phyloP scores from a whole-genome alignment of 163 green algal genomes.

The Chlorella variabilis region DNA sequence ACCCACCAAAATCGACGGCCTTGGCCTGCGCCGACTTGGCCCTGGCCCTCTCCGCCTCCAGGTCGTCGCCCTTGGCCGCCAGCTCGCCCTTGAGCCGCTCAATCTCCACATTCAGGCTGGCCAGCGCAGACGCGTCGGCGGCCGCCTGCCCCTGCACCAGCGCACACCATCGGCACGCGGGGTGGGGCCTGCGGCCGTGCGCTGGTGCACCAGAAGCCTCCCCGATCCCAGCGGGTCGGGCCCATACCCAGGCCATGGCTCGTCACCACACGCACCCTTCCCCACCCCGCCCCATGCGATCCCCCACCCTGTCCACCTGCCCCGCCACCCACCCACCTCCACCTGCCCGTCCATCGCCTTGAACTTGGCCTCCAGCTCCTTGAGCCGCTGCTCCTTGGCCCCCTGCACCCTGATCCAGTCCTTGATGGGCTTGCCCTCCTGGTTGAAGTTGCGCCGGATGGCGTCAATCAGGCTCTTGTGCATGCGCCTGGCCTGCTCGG shows the following conservation, averaged over 20 bases:
- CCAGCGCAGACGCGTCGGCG: not conserved
- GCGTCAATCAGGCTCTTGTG: constrained; percentile 9
- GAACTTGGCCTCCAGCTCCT: constrained; percentile 46
- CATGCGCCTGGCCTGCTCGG: not conserved
- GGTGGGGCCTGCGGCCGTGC: too few relatives aligned
- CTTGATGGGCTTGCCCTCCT: constrained; percentile 47
- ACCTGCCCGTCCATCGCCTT: constrained; percentile 12
- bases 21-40: not conserved
- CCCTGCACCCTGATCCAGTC: constrained; percentile 35
- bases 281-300: not conserved
- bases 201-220: too few relatives aligned
- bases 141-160: not conserved
- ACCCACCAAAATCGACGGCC: constrained; percentile 21
- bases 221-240: too few relatives aligned
- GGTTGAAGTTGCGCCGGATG: constrained; percentile 52
- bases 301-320: not conserved
- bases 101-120: constrained; percentile 15
- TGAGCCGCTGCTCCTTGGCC: constrained; percentile 42
- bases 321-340: not conserved
- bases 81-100: constrained; percentile 56
- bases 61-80: constrained; percentile 25
- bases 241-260: too few relatives aligned
- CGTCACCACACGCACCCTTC: not conserved
- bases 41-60: constrained; percentile 6
- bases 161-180: not conserved